Base-by-base conservation (phyloP, 192 early-diverging fungal species). In the Thamnidium elegans region DNA sequence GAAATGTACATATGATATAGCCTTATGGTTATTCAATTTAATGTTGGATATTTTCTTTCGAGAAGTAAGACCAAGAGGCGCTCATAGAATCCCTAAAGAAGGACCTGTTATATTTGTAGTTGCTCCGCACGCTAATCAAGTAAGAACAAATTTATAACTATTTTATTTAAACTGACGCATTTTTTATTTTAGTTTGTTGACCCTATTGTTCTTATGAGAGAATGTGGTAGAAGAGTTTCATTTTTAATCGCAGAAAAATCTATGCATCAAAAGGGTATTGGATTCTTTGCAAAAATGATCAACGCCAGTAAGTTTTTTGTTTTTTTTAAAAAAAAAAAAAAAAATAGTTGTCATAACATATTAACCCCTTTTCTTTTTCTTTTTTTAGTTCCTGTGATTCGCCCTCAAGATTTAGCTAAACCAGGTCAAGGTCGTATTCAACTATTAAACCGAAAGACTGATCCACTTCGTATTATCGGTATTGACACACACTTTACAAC, bases 91-190 rank as follows among this genome's bases (percentile, higher is more conserved):
- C 56, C 95, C 97, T 1, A 64, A 71, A 45, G 81, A 84, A 15
- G 97, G 96, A 0, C 97, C 97, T 9, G 86, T 97, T 42, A 92
- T 99, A 50, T 98, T 99, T 81, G 92, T 95, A 11, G 91, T 84
- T 6, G 92, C 86, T 3, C 89, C 87, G 39, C 89, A 91, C 73
- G 83, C 84, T 50, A 89, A 89, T 78, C 86, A 92, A 78, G 82
- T 81, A 81, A 66, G 69, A 30, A 13, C 13, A 15, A 13, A 51
- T 15, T 50, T 15, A 65, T 34, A 39, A 39, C 26, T 39, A 10
- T 6, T 10, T 39, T 42, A 63, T 10, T 39, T 42, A 63, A 17
- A 17, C n/a, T 45, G 3, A 19, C 4, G 58, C 20, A 14, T 43
- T 42, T 32, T 55, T 17, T 17, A 31, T 73, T 79, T 60, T 77